Evolutionary conservation across 768 basidiomycete genomes (phyloP).

Genomic region (Boletus subcaerulescens): DNA sequence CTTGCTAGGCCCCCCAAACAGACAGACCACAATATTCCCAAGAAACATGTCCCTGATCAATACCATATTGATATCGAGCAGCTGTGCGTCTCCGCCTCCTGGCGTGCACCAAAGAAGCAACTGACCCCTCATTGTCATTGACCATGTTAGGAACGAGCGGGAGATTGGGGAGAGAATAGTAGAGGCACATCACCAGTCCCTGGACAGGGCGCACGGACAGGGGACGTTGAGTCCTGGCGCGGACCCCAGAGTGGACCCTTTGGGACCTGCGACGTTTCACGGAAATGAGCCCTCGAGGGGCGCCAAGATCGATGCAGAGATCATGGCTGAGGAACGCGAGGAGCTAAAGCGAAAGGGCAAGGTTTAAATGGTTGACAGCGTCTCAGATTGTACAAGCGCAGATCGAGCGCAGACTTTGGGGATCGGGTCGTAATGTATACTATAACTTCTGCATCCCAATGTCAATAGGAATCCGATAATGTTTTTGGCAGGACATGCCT

Average conservation of each 20-base stretch:
- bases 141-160: conserved; percentile 39
- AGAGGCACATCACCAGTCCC: conserved; percentile 33
- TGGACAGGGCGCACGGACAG: conserved; percentile 22
- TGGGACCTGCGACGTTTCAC: conserved; percentile 49
- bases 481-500: neutral
- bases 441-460: neutral
- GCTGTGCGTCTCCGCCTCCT: conserved; percentile 7
- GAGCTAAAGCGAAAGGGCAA: conserved; percentile 43
- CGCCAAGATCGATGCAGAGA: conserved; percentile 55
- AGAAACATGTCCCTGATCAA: conserved; percentile 32
- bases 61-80: conserved; percentile 38
- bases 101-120: neutral
- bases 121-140: neutral
- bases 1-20: conserved; percentile 21
- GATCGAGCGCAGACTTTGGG: neutral
- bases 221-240: conserved; percentile 29
- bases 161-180: conserved; percentile 38
- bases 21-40: conserved; percentile 20
- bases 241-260: conserved; percentile 41
- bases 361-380: conserved; percentile 12
- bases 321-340: conserved; percentile 52
- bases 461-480: neutral
- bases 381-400: neutral
- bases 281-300: conserved; percentile 58
- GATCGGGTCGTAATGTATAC: neutral